A percentile compares a stretch with the other conserved stretches of the same genome.
Evolutionary conservation across 2,329 filamentous ascomycete species (phyloP).

Genomic region (Fusarium nygamai): DNA sequence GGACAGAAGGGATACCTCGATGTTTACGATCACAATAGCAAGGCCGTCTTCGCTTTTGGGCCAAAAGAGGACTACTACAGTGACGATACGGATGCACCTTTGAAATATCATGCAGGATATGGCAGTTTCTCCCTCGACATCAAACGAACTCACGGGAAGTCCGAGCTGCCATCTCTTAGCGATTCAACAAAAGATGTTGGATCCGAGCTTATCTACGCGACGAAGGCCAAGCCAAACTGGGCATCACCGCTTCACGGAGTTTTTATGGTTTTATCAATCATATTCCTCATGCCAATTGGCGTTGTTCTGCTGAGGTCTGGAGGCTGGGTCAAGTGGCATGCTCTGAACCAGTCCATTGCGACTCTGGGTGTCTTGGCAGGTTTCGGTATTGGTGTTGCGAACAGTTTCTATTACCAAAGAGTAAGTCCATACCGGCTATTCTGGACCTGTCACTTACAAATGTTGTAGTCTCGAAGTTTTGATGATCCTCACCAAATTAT

Average conservation of each 20-base stretch:
- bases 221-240: slow-evolving; percentile 49
- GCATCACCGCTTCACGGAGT: slow-evolving; percentile 57
- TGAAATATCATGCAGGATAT: slow-evolving; percentile 63
- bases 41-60: slow-evolving; percentile 67
- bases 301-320: slow-evolving; percentile 63
- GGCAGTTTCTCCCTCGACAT: slow-evolving; percentile 67
- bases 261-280: slow-evolving; percentile 66
- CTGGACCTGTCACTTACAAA: slow-evolving; percentile 8
- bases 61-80: slow-evolving; percentile 56
- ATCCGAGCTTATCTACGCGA: slow-evolving; percentile 46
- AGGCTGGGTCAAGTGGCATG: slow-evolving; percentile 64
- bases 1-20: slow-evolving; percentile 57
- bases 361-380: slow-evolving; percentile 60
- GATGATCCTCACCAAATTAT: slow-evolving; percentile 67
- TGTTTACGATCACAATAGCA: slow-evolving; percentile 56
- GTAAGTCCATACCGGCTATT: slow-evolving; percentile 51
- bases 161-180: slow-evolving; percentile 52
- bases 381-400: slow-evolving; percentile 61
- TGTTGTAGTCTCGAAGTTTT: slow-evolving; percentile 60
- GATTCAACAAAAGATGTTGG: slow-evolving; percentile 49
- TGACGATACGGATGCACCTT: slow-evolving; percentile 54
- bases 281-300: slow-evolving; percentile 66
- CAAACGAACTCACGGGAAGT: slow-evolving; percentile 59
- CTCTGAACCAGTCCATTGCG: slow-evolving; percentile 61
- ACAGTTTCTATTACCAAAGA: slow-evolving; percentile 64